Conservation (phyloP, 2,329 filamentous ascomycete genomes). For the Cytospora piceicola region DNA sequence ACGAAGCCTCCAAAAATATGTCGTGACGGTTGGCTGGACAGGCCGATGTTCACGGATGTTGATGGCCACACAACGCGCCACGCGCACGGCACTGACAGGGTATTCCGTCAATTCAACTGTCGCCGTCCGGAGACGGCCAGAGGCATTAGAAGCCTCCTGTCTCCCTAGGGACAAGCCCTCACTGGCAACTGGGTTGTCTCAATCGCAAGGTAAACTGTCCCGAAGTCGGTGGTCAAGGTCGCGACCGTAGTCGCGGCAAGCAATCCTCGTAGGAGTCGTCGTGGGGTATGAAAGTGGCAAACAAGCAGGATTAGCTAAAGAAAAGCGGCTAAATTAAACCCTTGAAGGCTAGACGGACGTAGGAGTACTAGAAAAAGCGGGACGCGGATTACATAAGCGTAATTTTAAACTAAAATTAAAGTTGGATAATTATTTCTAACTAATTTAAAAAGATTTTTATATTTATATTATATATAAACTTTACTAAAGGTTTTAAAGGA, state of each 20-base stretch:
- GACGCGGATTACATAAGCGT: too few species aligned
- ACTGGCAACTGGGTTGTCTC: neutral
- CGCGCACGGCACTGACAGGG: neutral
- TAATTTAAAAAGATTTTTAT: neutral
- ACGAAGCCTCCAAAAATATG: neutral
- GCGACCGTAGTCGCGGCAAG: conserved; percentile 9
- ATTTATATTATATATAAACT: neutral
- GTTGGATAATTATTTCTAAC: neutral
- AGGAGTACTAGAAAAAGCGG: too few species aligned
- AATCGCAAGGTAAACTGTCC: neutral
- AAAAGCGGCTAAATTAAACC: neutral
- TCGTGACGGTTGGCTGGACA: neutral
- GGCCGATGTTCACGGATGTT: neutral
- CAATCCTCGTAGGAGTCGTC: neutral
- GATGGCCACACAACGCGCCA: conserved; percentile 3
- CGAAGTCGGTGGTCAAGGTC: neutral
- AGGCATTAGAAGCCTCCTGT: neutral
- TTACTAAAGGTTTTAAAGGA: too few species aligned
- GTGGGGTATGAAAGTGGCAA: neutral
- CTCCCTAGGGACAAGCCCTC: conserved; percentile 15
- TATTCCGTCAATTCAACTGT: neutral
- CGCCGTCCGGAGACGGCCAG: neutral
- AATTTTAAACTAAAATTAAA: too few species aligned
- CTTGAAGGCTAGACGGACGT: too few species aligned
- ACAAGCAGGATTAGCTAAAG: neutral